Conservation (phyloP, 106 monocot species). For the Dendrobium nobile region DNA sequence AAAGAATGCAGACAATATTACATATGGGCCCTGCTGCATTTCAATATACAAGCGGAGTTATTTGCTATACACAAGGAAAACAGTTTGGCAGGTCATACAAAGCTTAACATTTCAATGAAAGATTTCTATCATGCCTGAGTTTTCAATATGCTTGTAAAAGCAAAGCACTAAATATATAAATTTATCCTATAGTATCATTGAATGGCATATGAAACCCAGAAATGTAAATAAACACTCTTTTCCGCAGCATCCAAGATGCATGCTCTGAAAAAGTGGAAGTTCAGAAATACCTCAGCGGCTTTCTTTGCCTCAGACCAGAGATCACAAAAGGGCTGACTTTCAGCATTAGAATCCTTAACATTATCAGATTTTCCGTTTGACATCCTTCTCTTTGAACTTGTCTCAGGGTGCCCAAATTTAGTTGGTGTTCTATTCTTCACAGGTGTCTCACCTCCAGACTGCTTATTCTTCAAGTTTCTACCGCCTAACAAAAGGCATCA, state of each 20-base stretch:
- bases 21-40: neutral
- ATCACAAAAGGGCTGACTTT: conserved; percentile 14
- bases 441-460: conserved; percentile 12
- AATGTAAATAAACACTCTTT: neutral
- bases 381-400: conserved; percentile 6
- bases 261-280: neutral
- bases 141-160: neutral
- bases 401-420: neutral
- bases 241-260: neutral
- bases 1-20: neutral
- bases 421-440: conserved; percentile 4
- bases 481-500: conserved; percentile 11
- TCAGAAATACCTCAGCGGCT: conserved; percentile 39
- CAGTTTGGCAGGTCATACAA: neutral
- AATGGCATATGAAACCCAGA: neutral
- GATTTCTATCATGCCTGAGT: neutral
- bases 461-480: conserved; percentile 11
- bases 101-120: neutral
- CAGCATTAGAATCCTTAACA: conserved; percentile 11
- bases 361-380: conserved; percentile 16
- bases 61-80: neutral
- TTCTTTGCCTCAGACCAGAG: conserved; percentile 48
- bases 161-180: neutral
- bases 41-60: neutral
- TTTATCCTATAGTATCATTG: neutral